Percentiles rank a stretch among this genome's conserved stretches.
phyloP scores from a whole-genome alignment of 192 early-diverging fungal species.

The Haplosporangium gracile region DNA sequence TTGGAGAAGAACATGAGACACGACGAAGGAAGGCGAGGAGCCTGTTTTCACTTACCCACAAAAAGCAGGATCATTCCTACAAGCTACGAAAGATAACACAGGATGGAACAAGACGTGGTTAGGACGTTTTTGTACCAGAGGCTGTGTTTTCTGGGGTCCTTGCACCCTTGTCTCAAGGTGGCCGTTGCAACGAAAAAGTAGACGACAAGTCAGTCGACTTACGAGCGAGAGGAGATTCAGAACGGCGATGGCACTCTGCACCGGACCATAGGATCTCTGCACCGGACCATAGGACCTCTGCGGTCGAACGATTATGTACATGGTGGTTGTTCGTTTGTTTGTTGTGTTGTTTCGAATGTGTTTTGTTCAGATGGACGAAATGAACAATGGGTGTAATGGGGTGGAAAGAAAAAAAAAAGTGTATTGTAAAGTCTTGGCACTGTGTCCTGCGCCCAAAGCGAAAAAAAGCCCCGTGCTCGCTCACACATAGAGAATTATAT shows the following conservation, averaged over 20 bases:
- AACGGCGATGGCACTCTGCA: conserved; percentile 53
- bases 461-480: conserved; percentile 12
- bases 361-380: background rate
- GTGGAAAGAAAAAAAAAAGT: background rate
- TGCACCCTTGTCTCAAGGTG: background rate
- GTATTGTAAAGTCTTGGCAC: conserved; percentile 16
- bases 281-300: conserved; percentile 48
- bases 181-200: background rate
- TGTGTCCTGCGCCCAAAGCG: background rate
- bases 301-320: conserved; percentile 41
- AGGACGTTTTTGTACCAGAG: background rate
- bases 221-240: conserved; percentile 52
- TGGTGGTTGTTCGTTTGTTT: conserved; percentile 3
- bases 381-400: background rate
- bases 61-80: conserved; percentile 55
- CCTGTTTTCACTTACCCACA: conserved; percentile 21
- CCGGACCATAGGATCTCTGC: conserved; percentile 42
- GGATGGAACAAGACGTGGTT: background rate
- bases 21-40: background rate
- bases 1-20: too few species aligned
- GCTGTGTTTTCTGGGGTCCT: background rate
- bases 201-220: background rate
- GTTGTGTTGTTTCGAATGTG: background rate
- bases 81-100: conserved; percentile 18
- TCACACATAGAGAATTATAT: background rate